These are phyloP conservation scores for Tephrocybe sp. DNA, from an alignment of 768 basidiomycete species.

Conservation along the genomic window DNA sequence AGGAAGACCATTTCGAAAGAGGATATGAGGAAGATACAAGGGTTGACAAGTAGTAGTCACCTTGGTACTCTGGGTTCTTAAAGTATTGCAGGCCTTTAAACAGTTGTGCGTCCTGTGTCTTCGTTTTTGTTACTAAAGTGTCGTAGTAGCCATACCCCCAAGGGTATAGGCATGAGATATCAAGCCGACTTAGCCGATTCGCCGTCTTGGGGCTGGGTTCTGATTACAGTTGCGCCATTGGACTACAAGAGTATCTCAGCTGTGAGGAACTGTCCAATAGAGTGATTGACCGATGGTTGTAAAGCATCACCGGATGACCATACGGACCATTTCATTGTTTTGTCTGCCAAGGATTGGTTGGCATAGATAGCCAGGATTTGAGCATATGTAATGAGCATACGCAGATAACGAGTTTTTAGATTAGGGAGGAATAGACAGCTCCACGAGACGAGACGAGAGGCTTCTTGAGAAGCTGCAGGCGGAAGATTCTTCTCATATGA, in stretches of 20 bases:
- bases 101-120: too few species aligned
- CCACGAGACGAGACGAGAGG: too few species aligned
- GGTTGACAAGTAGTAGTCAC: too few species aligned
- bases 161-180: not conserved
- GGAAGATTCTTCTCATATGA: too few species aligned
- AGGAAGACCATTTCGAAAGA: constrained; percentile 20
- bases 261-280: not conserved
- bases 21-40: not conserved
- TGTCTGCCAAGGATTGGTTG: not conserved
- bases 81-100: too few species aligned
- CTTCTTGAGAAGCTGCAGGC: too few species aligned
- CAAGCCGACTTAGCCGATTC: not conserved
- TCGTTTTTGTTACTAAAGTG: not conserved
- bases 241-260: not conserved
- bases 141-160: not conserved
- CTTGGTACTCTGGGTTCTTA: too few species aligned
- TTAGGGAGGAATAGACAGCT: too few species aligned
- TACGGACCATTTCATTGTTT: not conserved
- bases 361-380: too few species aligned
- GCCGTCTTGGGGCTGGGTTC: not conserved
- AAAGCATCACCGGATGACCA: not conserved
- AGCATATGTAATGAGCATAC: too few species aligned
- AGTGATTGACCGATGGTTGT: not conserved
- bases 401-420: too few species aligned
- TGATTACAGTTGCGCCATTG: not conserved